Evolutionary conservation across 352 stramenopile genomes (phyloP).

Genomic region (Phytophthora melonis): DNA sequence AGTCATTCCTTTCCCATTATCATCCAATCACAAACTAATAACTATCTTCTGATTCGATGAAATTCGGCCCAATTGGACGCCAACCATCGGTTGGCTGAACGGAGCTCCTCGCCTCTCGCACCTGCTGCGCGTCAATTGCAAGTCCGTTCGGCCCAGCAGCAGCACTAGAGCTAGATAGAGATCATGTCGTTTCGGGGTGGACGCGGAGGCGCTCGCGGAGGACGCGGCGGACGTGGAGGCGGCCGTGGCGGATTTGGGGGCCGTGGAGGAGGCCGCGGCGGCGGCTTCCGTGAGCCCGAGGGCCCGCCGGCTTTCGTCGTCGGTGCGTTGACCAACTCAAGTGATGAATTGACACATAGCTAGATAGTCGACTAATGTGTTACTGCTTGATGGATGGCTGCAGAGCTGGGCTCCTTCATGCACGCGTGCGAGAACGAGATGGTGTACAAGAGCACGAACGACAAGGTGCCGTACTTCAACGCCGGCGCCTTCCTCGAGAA

Average conservation of each 20-base stretch:
- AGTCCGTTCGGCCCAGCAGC: not conserved
- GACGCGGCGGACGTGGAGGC: conserved; percentile 59
- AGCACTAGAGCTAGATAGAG: conserved; percentile 9
- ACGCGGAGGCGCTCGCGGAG: conserved; percentile 57
- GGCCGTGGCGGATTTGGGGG: conserved; percentile 45
- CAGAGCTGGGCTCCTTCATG: conserved; percentile 96
- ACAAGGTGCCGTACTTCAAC: conserved; percentile 99
- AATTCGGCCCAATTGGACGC: conserved; percentile 24
- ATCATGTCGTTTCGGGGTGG: conserved; percentile 71
- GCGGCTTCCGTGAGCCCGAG: conserved; percentile 65
- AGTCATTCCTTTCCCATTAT: not conserved
- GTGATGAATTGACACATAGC: not conserved
- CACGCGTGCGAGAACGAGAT: conserved; percentile 98
- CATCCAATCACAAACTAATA: conserved; percentile 6
- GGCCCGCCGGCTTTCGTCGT: conserved; percentile 78
- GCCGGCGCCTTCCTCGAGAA: conserved; percentile 98
- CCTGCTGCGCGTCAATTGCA: conserved; percentile 27
- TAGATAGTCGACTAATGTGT: not conserved
- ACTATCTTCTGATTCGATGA: conserved; percentile 15
- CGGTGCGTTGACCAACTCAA: conserved; percentile 42
- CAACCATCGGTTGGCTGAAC: conserved; percentile 44
- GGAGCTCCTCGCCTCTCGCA: conserved; percentile 9
- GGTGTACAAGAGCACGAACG: conserved; percentile 97
- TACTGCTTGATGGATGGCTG: conserved; percentile 8
- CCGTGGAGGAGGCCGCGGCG: conserved; percentile 41